A percentile compares a stretch with the other conserved stretches of the same genome.
Evolutionary conservation across 495 filamentous ascomycete species (phyloP).

Genomic region (Aspergillus nidulans): DNA sequence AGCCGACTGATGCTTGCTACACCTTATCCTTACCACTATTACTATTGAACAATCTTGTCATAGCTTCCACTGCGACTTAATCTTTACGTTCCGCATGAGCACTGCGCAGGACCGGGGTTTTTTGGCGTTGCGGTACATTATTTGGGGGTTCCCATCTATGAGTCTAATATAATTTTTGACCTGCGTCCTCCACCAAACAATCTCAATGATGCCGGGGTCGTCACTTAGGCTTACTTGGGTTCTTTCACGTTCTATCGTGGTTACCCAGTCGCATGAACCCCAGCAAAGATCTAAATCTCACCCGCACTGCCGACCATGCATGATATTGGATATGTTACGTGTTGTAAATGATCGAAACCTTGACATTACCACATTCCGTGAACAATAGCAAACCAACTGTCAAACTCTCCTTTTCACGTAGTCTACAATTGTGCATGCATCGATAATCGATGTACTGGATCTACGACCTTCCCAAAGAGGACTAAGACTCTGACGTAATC

Average conservation of each 20-base stretch:
- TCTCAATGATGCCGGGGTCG: slow-evolving; percentile 3
- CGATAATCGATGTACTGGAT: not conserved
- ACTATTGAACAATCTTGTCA: not conserved
- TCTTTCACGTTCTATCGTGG: slow-evolving; percentile 2
- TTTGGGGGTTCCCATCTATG: slow-evolving; percentile 11
- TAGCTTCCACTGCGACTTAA: not conserved
- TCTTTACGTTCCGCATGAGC: slow-evolving; percentile 15
- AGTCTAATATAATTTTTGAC: slow-evolving; percentile 3
- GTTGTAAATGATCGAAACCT: slow-evolving; percentile 3
- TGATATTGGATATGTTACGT: slow-evolving; percentile 3
- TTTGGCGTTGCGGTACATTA: slow-evolving; percentile 22
- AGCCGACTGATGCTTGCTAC: slow-evolving; percentile 19
- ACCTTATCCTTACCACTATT: not conserved
- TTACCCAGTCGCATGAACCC: slow-evolving; percentile 3
- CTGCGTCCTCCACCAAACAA: slow-evolving; percentile 7
- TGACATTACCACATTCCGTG: not conserved
- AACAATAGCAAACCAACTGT: too few relatives aligned
- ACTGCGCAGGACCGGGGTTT: slow-evolving; percentile 28
- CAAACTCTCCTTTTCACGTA: too few relatives aligned
- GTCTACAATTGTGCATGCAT: not conserved
- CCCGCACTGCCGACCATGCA: slow-evolving; percentile 1
- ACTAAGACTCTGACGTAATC: slow-evolving; percentile 9
- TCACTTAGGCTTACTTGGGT: slow-evolving; percentile 1
- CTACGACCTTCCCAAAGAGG: not conserved
- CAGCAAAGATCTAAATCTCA: slow-evolving; percentile 1